Conservation (phyloP, 2,329 filamentous ascomycete genomes). For the Grosmannia huntii region DNA sequence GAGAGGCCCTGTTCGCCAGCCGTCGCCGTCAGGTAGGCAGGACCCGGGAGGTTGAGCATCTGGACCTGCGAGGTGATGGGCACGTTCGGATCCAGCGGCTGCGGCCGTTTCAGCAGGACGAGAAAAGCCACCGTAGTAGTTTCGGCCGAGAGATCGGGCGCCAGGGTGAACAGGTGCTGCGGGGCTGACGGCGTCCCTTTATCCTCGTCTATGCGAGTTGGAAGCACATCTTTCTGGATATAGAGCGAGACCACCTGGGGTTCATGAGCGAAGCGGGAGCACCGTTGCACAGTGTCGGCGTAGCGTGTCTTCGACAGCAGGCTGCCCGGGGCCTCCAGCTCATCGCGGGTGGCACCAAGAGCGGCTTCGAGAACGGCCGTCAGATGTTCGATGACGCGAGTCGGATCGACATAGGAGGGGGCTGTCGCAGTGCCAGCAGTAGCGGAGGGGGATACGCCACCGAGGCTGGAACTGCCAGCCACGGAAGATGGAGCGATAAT, state of each 20-base stretch:
- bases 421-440: neutral
- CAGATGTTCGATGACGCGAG: slow-evolving; percentile 58
- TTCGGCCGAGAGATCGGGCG: slow-evolving; percentile 68
- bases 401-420: slow-evolving; percentile 49
- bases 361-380: slow-evolving; percentile 58
- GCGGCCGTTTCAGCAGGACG: slow-evolving; percentile 78
- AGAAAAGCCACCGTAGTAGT: slow-evolving; percentile 75
- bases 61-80: slow-evolving; percentile 82
- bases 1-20: slow-evolving; percentile 58
- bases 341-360: slow-evolving; percentile 60
- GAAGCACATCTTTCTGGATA: slow-evolving; percentile 60
- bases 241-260: slow-evolving; percentile 76
- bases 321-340: slow-evolving; percentile 71
- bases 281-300: slow-evolving; percentile 73
- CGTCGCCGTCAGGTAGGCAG: slow-evolving; percentile 54
- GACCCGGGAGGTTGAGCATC: slow-evolving; percentile 81
- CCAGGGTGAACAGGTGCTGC: slow-evolving; percentile 62
- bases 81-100: slow-evolving; percentile 71
- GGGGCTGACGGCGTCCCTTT: neutral
- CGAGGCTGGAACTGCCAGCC: slow-evolving; percentile 28
- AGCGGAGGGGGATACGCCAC: slow-evolving; percentile 17
- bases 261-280: slow-evolving; percentile 80
- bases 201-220: slow-evolving; percentile 27
- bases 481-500: slow-evolving; percentile 28
- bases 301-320: slow-evolving; percentile 62